Base-by-base conservation (phyloP, 441 rosid species). In the Biscutella laevigata region DNA sequence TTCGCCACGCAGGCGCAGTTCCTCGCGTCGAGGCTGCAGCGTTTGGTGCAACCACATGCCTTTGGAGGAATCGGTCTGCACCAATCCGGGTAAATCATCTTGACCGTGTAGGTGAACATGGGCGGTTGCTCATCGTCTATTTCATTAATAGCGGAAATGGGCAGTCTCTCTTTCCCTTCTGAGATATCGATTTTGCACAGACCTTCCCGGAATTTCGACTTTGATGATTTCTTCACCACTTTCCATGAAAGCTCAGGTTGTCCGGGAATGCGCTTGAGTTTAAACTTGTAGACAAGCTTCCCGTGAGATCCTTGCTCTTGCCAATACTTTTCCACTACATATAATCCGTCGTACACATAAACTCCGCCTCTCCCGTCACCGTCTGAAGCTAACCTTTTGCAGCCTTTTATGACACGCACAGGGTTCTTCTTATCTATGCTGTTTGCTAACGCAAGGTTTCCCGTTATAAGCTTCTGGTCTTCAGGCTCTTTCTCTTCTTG, bases 181-280 rank as follows among this genome's bases (percentile, higher is more conserved):
- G 95, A 78, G 26, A 88, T 81, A 53, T 92, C 95, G 29, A 41
- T 68, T 9, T 60, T 64, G 22, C 89, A 84, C 6, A 84, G 60
- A 62, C 95, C 92, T 68, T 82, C 83, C 0, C 90, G 73, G 6
- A 46, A 63, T 56, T 75, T 61, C 19, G 33, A 52, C 40, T 69
- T 82, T 52, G 59, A 66, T 15, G 80, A 70, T 56, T 73, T 79
- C 67, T 69, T 83, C 47, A 92, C 80, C 32, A 71, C 79, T 74
- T 78, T 84, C 95, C 89, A 86, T 48, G 97, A 76, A 39, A 92
- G 89, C 72, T 88, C 94, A 0, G 90, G 83, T 59, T 88, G 95
- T 67, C 84, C 89, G 0, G 79, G 80, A 12, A 82, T 63, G 52
- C 95, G 72, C 50, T 63, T 73, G 49, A 92, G 66, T 64, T 29